Evolutionary conservation across 2,329 filamentous ascomycete genomes (phyloP), one percentile per base, ranked within the genome.

Genomic region (Epichloe scottii): DNA sequence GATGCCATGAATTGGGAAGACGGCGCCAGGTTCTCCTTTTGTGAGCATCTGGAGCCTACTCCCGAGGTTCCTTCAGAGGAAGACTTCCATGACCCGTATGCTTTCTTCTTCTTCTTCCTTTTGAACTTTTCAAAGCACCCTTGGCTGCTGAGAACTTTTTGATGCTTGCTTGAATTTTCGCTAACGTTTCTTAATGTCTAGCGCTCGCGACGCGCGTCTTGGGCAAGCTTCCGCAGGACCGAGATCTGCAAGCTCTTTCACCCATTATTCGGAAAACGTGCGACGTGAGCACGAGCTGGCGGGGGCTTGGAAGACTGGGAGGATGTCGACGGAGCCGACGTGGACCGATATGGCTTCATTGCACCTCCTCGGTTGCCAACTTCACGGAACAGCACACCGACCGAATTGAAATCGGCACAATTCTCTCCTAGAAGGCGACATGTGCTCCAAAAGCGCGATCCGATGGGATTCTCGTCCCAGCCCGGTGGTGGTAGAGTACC

Each of bases 321-420:
- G 58, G 78, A 84, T 56, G 68, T 85, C 2, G 69, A 80, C 49
- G 78, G 74, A 34, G 71, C 69, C 47, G 76, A 81, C 61, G 77
- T 85, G 55, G 82, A 85, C 66, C 75, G 82, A 60, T 85, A 84
- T 60, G 82, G 82, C 54, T 85, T 85, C 66, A 85, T 85, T 59
- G 74, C 65, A 49, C 61, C 69, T 21, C 69, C 70, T 15, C 70
- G 69, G 37, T 49, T 41, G 33, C 68, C 68, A 15, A 62, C 63
- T 7, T 70, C 74, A 19, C 68, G 69, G 34, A 62, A 68, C 23
- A 67, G 63, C 54, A 71, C 70, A 2, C 65, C 71, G 5, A 67
- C 65, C 30, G 70, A 72, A 51, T 60, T 66, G 23, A 69, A 65
- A 54, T 68, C 73, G 35, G 60, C 71, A 38, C 68, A 70, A 41